Evolutionary conservation across 2,329 filamentous ascomycete genomes (phyloP), one percentile per base, ranked within the genome.

Genomic region (Pseudogymnoascus verrucosus): DNA sequence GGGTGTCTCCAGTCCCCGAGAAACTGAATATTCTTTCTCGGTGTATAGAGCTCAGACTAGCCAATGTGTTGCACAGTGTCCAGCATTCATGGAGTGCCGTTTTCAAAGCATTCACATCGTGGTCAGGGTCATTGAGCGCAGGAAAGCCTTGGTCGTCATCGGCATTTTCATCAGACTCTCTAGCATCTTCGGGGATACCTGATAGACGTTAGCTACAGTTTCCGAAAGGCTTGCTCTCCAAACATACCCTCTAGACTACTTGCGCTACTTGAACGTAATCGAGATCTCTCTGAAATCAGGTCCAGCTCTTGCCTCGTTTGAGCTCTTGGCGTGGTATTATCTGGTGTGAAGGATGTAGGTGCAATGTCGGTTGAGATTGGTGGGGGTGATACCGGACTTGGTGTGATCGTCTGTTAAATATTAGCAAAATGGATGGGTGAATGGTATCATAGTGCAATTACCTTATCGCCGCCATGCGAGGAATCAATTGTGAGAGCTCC

Each of bases 1-100:
- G 90, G 28, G 88, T 84, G 68, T 91, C 88, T 0, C 89, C 88
- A 10, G 85, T 88, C n/a, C 59, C 59, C 0, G 89, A 87, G 69
- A 84, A 89, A 73, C 85, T 87, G 74, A 95, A 93, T 34, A 92
- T 87, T 19, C 90, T 83, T 69, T 91, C 84, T 28, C 91, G 86
- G 72, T 96, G 90, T 67, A 89, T 89, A 16, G 90, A 93, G 74
- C 91, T 96, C 16, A 96, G 80, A 67, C 84, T 90, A 21, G 91
- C 91, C 34, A 97, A 79, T 0, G 92, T 96, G 72, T 96, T 97
- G 78, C 93, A 97, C 12, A 97, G 78, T 0, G 89, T 96, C 93
- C 93, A 97, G 75, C 92, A 96, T 77, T 96, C 91, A 66, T 89
- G 85, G 14, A 97, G 80, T 2, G 92, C 91, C 31, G 85, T 85